phyloP scores from a whole-genome alignment of 1,284 basidiomycete species.

The Coniferiporia weirii region DNA sequence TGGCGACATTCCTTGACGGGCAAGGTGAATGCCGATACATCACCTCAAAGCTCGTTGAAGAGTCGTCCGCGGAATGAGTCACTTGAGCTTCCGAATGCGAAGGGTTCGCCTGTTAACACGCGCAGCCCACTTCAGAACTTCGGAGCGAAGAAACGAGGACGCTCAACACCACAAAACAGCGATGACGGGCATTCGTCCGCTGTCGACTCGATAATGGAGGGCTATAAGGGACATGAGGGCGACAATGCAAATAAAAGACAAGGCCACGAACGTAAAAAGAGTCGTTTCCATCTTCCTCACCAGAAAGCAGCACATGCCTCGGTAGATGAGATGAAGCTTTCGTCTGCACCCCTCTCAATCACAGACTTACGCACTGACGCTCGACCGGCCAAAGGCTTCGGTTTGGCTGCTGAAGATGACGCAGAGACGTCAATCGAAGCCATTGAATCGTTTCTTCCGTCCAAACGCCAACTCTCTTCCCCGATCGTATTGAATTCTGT shows the following conservation, averaged over 20 bases:
- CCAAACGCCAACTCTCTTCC: background rate
- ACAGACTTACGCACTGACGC: slow-evolving; percentile 15
- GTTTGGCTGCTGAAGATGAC: background rate
- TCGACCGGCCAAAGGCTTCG: slow-evolving; percentile 3
- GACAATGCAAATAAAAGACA: slow-evolving; percentile 26
- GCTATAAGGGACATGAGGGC: slow-evolving; percentile 7
- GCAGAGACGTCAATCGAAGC: slow-evolving; percentile 1
- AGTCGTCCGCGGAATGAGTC: slow-evolving; percentile 2
- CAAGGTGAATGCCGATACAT: slow-evolving; percentile 33
- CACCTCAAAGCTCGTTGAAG: slow-evolving; percentile 11
- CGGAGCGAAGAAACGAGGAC: slow-evolving; percentile 33
- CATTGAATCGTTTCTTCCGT: background rate
- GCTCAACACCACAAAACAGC: slow-evolving; percentile 28
- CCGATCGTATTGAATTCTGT: slow-evolving; percentile 1
- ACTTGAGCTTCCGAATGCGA: slow-evolving; percentile 22
- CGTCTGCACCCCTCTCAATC: slow-evolving; percentile 6
- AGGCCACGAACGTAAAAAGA: slow-evolving; percentile 10
- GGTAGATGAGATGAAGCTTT: background rate
- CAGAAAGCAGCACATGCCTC: slow-evolving; percentile 6
- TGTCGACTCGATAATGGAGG: slow-evolving; percentile 43
- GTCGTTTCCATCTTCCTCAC: slow-evolving; percentile 15
- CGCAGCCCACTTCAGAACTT: slow-evolving; percentile 36
- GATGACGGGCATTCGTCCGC: slow-evolving; percentile 45
- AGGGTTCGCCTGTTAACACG: slow-evolving; percentile 38
- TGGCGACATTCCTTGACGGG: slow-evolving; percentile 39